Evolutionary conservation across 2,329 filamentous ascomycete species (phyloP).

Genomic region (Chaetomium globosum): DNA sequence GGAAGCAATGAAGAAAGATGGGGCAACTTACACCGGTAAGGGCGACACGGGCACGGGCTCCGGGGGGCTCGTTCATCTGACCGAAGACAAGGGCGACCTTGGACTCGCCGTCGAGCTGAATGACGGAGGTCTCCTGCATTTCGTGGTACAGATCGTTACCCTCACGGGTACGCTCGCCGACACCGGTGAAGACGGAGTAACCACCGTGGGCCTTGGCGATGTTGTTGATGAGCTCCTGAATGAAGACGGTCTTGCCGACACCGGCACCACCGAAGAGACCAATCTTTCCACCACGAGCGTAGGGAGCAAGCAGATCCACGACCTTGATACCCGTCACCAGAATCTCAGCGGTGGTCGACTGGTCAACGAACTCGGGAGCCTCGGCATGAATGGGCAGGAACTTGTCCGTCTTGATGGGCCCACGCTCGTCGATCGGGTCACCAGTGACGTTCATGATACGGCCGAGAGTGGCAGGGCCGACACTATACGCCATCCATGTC

Average conservation of each 20-base stretch:
- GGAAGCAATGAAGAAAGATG: no score
- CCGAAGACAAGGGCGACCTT: conserved; percentile 99
- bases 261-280: conserved; percentile 99
- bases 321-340: conserved; percentile 99
- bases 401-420: conserved; percentile 93
- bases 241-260: conserved; percentile 99
- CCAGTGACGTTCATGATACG: conserved; percentile 99
- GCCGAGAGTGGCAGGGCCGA: conserved; percentile 89
- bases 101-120: conserved; percentile 97
- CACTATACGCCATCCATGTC: conserved; percentile 31
- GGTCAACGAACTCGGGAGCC: conserved; percentile 86
- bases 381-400: conserved; percentile 90
- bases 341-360: conserved; percentile 95
- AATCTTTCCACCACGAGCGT: conserved; percentile 99
- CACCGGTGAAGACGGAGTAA: conserved; percentile 99
- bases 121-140: conserved; percentile 99
- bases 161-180: conserved; percentile 99
- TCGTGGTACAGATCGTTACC: conserved; percentile 99
- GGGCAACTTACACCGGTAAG: conserved; percentile 67
- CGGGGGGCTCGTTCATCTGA: conserved; percentile 99
- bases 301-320: conserved; percentile 96
- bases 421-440: conserved; percentile 99
- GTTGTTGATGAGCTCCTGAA: conserved; percentile 99
- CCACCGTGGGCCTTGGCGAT: conserved; percentile 99
- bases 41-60: conserved; percentile 99